Evolutionary conservation across 495 filamentous ascomycete genomes (phyloP), one percentile per base, ranked within the genome.

Genomic region (Podospora pseudocomata): DNA sequence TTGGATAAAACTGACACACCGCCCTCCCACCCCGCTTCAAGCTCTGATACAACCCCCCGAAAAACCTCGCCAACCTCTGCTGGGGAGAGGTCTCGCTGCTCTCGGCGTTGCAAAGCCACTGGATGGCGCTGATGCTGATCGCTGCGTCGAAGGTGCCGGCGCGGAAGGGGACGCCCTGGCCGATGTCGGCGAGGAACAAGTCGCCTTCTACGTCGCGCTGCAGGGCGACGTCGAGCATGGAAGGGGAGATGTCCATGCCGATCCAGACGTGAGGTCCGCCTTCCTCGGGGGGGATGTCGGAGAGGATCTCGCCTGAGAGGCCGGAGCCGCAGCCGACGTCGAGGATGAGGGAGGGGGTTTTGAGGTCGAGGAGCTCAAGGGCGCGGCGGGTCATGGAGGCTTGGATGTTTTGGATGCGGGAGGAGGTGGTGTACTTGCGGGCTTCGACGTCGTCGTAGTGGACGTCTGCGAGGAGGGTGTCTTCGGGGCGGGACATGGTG

Each of bases 31-130:
- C 95, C 4, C 96, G 84, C 67, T 89, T 86, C 65, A 99, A 78
- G 77, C 87, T 89, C 23, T 91, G 87, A 78, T 97, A 98, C 6
- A 99, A 81, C n/a, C 92, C 92, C 67, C 92, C 90, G 73, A 99
- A 99, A 71, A 99, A 99, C 34, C 95, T 84, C 32, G 85, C 81
- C 59, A 99, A 75, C 18, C 96, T 83, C 9, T 90, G 90, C 28
- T 89, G 83, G 0, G 92, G 87, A 11, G 86, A 90, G 9, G 94
- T 93, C 19, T 96, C 92, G 72, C 86, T 90, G 64, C 86, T 89
- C 75, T 97, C 96, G 19, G 93, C 95, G 80, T 97, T 97, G 78
- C 95, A 99, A 5, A 99, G 84, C 95, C 95, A 99, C 77, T 99
- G 95, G 32, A 99, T 91, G 2, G 95, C 95, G 77, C 87, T 91